phyloP scores from a whole-genome alignment of 2,329 filamentous ascomycete genomes.

The Alternaria atra region DNA sequence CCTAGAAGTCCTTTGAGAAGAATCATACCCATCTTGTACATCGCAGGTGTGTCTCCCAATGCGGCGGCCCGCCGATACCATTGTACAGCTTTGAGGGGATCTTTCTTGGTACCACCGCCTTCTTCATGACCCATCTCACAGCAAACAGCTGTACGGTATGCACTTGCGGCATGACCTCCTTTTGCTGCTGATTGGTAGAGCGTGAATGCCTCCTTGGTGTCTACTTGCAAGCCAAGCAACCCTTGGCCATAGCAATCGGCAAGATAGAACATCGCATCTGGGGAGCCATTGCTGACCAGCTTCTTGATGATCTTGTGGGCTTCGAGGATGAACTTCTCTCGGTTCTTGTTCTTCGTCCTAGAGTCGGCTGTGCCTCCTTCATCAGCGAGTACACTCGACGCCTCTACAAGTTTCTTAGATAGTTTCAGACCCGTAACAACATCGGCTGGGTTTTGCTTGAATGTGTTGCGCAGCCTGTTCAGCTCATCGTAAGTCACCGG shows the following conservation, averaged over 20 bases:
- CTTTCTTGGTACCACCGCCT: conserved; percentile 88
- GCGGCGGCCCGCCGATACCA: conserved; percentile 96
- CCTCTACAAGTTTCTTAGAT: conserved; percentile 86
- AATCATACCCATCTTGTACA: conserved; percentile 99
- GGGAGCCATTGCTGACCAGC: conserved; percentile 74
- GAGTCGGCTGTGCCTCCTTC: conserved; percentile 77
- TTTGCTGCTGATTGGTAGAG: conserved; percentile 96
- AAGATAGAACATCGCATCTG: conserved; percentile 91
- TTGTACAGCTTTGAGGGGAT: conserved; percentile 92
- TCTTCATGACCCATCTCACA: conserved; percentile 96
- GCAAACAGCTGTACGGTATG: conserved; percentile 94
- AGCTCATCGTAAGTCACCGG: conserved; percentile 83
- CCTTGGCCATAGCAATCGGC: conserved; percentile 90
- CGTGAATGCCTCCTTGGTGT: conserved; percentile 91
- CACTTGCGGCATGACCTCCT: conserved; percentile 81
- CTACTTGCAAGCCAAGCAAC: conserved; percentile 77
- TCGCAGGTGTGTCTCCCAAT: conserved; percentile 88
- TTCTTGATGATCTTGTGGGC: conserved; percentile 94
- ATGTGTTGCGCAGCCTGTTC: conserved; percentile 73
- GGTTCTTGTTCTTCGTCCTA: conserved; percentile 67
- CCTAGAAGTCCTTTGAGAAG: conserved; percentile 92
- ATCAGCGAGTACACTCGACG: conserved; percentile 79
- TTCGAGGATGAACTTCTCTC: conserved; percentile 85
- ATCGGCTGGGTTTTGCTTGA: conserved; percentile 75
- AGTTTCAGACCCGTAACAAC: conserved; percentile 74